These are phyloP conservation scores for Didymella segeticola DNA, from an alignment of 2,329 filamentous ascomycete species.

Conservation along the genomic window DNA sequence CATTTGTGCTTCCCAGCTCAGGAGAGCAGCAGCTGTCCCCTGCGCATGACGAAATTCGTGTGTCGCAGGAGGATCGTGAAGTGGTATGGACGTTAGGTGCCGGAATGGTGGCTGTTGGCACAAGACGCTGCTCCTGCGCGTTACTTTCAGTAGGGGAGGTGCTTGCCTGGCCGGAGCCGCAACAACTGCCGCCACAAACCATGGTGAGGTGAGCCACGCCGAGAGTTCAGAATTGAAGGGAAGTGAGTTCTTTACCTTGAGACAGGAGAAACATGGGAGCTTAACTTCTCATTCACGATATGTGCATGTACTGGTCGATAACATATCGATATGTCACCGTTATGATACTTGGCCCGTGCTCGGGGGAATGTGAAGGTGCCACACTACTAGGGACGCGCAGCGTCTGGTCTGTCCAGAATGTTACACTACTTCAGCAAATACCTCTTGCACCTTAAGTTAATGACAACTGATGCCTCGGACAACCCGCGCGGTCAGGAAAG, in stretches of 20 bases:
- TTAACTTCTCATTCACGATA: not conserved
- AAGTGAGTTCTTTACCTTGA: too few relatives aligned
- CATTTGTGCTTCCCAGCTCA: not conserved
- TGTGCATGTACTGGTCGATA: not conserved
- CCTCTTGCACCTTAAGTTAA: not conserved
- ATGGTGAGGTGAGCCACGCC: not conserved
- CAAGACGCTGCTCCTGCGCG: not conserved
- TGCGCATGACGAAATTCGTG: not conserved
- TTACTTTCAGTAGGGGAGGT: not conserved
- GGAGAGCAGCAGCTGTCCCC: not conserved
- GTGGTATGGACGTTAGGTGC: not conserved
- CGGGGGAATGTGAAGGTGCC: not conserved
- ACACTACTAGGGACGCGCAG: not conserved
- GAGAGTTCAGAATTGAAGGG: not conserved
- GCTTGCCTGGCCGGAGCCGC: not conserved
- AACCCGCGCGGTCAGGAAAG: not conserved
- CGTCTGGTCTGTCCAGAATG: not conserved
- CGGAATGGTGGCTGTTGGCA: too few relatives aligned
- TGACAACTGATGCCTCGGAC: not conserved
- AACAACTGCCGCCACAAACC: slow-evolving; percentile 1
- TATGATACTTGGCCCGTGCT: slow-evolving; percentile 5
- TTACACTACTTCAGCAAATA: not conserved
- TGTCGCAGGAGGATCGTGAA: not conserved
- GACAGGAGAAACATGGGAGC: not conserved
- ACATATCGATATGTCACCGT: slow-evolving; percentile 24